Percentiles rank a stretch among this genome's conserved stretches.
phyloP scores from a whole-genome alignment of 108 stramenopile species.

The Schizochytrium sp. region DNA sequence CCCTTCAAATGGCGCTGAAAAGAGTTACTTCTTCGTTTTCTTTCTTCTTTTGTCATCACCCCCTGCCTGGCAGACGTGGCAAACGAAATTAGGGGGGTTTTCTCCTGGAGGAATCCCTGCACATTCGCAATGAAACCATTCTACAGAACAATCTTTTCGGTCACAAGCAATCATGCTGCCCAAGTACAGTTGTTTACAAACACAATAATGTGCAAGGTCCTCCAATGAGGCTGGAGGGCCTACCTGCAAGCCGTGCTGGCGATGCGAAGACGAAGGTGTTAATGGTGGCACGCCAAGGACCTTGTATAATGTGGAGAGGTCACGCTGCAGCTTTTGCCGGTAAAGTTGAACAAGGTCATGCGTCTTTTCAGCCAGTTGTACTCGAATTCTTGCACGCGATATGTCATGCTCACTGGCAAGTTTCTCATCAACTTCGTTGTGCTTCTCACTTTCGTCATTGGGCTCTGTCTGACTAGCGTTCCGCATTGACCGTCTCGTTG shows the following conservation, averaged over 20 bases:
- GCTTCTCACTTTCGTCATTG: background rate
- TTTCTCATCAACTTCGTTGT: background rate
- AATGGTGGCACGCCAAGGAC: background rate
- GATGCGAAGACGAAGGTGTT: constrained; percentile 30
- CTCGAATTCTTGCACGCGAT: background rate
- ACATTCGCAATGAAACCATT: constrained; percentile 41
- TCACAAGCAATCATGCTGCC: constrained; percentile 36
- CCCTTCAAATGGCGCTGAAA: no score
- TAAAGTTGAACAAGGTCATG: background rate
- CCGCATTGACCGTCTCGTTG: no score
- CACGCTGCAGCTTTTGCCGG: constrained; percentile 6
- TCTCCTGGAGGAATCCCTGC: background rate
- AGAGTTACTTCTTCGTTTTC: no score
- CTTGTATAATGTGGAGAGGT: background rate
- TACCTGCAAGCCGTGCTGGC: constrained; percentile 21
- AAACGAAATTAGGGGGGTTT: constrained; percentile 7
- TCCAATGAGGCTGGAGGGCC: constrained; percentile 16
- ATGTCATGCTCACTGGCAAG: background rate
- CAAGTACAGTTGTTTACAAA: constrained; percentile 2
- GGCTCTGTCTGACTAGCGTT: no score
- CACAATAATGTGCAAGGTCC: background rate
- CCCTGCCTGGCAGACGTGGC: background rate
- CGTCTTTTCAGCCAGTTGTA: background rate
- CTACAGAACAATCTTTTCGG: background rate
- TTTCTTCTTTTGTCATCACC: no score